phyloP scores from a whole-genome alignment of 1,284 basidiomycete genomes.

The Moniliophthora roreri region DNA sequence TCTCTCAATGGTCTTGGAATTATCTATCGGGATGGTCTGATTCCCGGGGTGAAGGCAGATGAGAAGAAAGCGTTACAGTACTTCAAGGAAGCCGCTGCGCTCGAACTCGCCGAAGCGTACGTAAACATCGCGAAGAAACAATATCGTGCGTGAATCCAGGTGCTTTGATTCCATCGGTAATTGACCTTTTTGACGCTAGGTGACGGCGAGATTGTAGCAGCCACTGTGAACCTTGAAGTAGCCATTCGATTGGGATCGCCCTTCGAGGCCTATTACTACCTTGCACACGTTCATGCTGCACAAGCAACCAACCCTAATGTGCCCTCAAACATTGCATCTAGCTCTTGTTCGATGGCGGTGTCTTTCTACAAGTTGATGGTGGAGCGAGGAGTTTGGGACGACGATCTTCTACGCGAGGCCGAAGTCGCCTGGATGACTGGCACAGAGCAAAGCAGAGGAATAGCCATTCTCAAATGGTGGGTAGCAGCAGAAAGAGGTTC shows the following conservation, averaged over 20 bases:
- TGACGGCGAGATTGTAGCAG: slow-evolving; percentile 60
- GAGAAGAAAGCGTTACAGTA: slow-evolving; percentile 65
- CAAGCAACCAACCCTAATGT: slow-evolving; percentile 48
- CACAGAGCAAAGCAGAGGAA: slow-evolving; percentile 65
- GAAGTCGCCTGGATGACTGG: slow-evolving; percentile 79
- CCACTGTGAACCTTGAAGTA: slow-evolving; percentile 75
- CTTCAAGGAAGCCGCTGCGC: slow-evolving; percentile 81
- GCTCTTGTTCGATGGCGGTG: slow-evolving; percentile 82
- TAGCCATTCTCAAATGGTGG: slow-evolving; percentile 91
- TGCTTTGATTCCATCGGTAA: neutral
- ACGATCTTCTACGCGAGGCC: slow-evolving; percentile 82
- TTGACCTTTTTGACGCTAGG: slow-evolving; percentile 38
- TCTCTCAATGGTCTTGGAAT: slow-evolving; percentile 89
- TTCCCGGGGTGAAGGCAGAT: slow-evolving; percentile 61
- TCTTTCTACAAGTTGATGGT: slow-evolving; percentile 89
- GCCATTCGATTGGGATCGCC: slow-evolving; percentile 85
- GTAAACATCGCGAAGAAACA: slow-evolving; percentile 88
- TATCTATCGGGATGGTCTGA: slow-evolving; percentile 87
- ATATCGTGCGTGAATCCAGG: slow-evolving; percentile 54
- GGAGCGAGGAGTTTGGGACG: slow-evolving; percentile 87
- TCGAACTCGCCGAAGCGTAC: slow-evolving; percentile 88
- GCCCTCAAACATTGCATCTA: slow-evolving; percentile 50
- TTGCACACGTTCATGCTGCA: slow-evolving; percentile 75
- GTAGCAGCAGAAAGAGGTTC: slow-evolving; percentile 91
- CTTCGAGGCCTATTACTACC: slow-evolving; percentile 91